phyloP scores from a whole-genome alignment of 768 basidiomycete species.

The Lactarius evosmus region DNA sequence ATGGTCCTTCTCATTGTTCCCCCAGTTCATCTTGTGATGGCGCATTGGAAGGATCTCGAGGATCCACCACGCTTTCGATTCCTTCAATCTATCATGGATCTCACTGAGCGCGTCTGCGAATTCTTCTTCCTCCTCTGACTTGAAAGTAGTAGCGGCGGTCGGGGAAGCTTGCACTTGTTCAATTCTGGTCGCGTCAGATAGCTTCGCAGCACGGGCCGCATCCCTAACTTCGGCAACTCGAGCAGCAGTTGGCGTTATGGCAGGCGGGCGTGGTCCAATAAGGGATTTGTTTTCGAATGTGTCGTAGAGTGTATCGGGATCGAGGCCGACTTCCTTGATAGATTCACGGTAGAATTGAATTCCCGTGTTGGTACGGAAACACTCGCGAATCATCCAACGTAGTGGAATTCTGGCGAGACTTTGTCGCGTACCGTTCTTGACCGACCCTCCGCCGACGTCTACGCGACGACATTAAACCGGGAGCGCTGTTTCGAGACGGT shows the following conservation, averaged over 20 bases:
- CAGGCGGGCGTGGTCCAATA: too few species aligned
- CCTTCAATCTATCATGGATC: conserved; percentile 56
- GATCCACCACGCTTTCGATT: conserved; percentile 57
- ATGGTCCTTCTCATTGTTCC: neutral
- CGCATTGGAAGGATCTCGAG: conserved; percentile 46
- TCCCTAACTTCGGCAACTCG: too few species aligned
- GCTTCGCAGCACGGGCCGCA: conserved; percentile 1
- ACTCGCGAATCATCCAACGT: conserved; percentile 55
- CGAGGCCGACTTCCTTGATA: conserved; percentile 35
- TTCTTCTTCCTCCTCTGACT: conserved; percentile 63
- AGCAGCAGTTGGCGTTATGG: too few species aligned
- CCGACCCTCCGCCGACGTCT: conserved; percentile 78
- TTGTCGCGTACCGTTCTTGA: conserved; percentile 52
- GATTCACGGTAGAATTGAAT: conserved; percentile 38
- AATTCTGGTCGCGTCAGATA: conserved; percentile 26
- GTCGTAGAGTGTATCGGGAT: conserved; percentile 32
- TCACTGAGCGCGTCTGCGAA: conserved; percentile 51
- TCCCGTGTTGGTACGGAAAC: conserved; percentile 46
- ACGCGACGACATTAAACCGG: conserved; percentile 3
- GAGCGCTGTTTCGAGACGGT: neutral
- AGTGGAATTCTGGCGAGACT: conserved; percentile 68
- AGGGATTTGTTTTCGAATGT: too few species aligned
- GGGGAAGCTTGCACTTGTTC: conserved; percentile 14
- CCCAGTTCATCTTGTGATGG: neutral
- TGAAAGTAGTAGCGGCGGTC: conserved; percentile 30